Base-by-base conservation (phyloP, 176 grass and related monocot genomes). In the Neostapfia colusana region DNA sequence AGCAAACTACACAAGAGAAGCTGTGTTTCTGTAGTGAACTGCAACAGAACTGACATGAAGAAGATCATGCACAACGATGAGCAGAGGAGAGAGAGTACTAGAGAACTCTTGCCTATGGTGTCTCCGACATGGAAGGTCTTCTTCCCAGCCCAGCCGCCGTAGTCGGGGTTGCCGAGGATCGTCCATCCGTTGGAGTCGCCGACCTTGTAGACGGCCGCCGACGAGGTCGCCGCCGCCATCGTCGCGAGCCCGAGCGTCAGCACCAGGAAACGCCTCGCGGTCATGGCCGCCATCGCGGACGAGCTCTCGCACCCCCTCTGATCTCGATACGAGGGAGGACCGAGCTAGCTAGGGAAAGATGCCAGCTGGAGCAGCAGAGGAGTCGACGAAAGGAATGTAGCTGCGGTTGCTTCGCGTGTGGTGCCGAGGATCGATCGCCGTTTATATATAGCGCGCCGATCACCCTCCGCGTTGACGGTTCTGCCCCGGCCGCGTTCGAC, bases 171-270 rank as follows among this genome's bases (percentile, higher is more conserved):
- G 81, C 85, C 87, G 9, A 88, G 63, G 69, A 92, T 90, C 3
- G 93, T 97, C 93, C 93, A 97, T 66, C 93, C 93, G 9, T 82
- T 72, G 55, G 42, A 18, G 57, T 88, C 89, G 44, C 93, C 93
- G n/a, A 90, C 93, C 72, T 84, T 79, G 75, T 89, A 92, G 36
- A 86, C n/a, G 3, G 41, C 79, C 25, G 85, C 93, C 41, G 87
- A 75, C 65, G 81, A 85, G 23, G 74, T 79, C 34, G 72, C 63
- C 34, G 72, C 63, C 20, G 45, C 81, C 51, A 93, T 78, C 51
- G 90, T 78, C 0, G 64, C 74, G 28, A 88, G 40, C 59, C 80
- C 87, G 17, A 90, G 69, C 71, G 75, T 43, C 71, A 85, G 66
- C 70, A 88, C 51, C 73, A 90, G 39, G 67, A 80, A 6, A 45